Evolutionary conservation across 495 filamentous ascomycete genomes (phyloP).

Genomic region (Hypoxylon crocopeplum): DNA sequence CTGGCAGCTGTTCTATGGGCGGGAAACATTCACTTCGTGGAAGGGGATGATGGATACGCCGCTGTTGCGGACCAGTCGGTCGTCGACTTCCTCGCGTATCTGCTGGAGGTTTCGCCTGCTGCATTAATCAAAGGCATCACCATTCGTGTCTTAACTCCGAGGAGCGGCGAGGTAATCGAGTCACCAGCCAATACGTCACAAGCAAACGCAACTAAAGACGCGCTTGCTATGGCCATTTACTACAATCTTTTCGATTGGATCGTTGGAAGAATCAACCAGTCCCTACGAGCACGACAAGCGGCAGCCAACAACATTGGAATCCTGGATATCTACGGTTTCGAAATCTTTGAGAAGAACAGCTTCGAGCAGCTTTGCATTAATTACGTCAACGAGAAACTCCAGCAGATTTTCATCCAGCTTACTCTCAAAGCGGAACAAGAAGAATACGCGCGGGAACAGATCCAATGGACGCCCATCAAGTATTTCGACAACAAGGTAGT

Average conservation of each 20-base stretch:
- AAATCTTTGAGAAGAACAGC: slow-evolving; percentile 99
- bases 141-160: slow-evolving; percentile 86
- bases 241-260: slow-evolving; percentile 99
- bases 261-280: slow-evolving; percentile 88
- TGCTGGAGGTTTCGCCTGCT: slow-evolving; percentile 84
- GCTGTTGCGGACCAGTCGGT: slow-evolving; percentile 84
- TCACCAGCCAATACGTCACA: slow-evolving; percentile 90
- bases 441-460: slow-evolving; percentile 95
- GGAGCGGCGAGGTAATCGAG: slow-evolving; percentile 85
- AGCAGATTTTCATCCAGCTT: slow-evolving; percentile 99
- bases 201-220: slow-evolving; percentile 92
- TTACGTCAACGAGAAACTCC: slow-evolving; percentile 99
- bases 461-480: slow-evolving; percentile 98
- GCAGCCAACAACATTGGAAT: slow-evolving; percentile 91
- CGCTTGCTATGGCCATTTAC: slow-evolving; percentile 92
- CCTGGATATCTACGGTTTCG: slow-evolving; percentile 99
- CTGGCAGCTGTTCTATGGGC: slow-evolving; percentile 92
- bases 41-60: slow-evolving; percentile 90
- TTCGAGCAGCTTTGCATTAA: slow-evolving; percentile 99
- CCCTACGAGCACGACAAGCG: slow-evolving; percentile 78
- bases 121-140: slow-evolving; percentile 90
- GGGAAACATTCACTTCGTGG: slow-evolving; percentile 87
- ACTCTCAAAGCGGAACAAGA: slow-evolving; percentile 98
- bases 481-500: slow-evolving; percentile 99
- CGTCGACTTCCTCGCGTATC: slow-evolving; percentile 90